Base-by-base conservation (phyloP, 345 rosid species). In the Isatis tinctoria region DNA sequence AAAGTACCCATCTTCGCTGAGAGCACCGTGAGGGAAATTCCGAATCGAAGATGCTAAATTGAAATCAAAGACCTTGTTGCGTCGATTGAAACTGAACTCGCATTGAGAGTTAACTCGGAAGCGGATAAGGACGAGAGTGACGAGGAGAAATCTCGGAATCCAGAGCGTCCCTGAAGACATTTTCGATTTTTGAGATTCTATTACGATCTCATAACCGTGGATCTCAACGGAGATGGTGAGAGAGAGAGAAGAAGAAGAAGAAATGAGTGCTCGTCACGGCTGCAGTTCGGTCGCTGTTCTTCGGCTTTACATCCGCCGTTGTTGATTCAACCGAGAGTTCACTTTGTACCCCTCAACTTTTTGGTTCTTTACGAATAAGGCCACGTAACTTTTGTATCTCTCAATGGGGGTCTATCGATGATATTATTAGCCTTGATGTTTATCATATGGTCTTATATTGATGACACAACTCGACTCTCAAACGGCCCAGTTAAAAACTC, bases 1-100 rank as follows among this genome's bases (percentile, higher is more conserved):
- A 35, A 40, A 67, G 80, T 86, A 90, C 99, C 98, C 98, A 80
- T 95, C 99, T 85, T 95, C 99, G 83, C 97, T 92, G 79, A 88
- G 97, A 60, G 80, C 83, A 27, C 98, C 99, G 26, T 92, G 98
- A 72, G 99, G 98, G 26, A 74, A 87, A 5, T 78, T 83, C 0
- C 85, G 82, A 49, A 85, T 65, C 52, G 94, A 85, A 75, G 97
- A 83, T 9, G 86, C 81, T 86, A 95, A 81, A 83, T 82, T 89
- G 82, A 87, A 95, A 83, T 78, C 76, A 51, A 85, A 90, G 68
- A 85, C 80, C 66, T 81, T 88, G 60, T 77, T 53, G 53, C 86
- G 61, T 69, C 82, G 83, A 49, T 32, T 7, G 81, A 84, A 86
- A 70, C 96, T 85, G 80, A 83, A 74, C 59, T 92, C 85, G 60